Evolutionary conservation across 1,139 yeast species (phyloP), one percentile per base, ranked within the genome.

Genomic region (Spathaspora sp.): DNA sequence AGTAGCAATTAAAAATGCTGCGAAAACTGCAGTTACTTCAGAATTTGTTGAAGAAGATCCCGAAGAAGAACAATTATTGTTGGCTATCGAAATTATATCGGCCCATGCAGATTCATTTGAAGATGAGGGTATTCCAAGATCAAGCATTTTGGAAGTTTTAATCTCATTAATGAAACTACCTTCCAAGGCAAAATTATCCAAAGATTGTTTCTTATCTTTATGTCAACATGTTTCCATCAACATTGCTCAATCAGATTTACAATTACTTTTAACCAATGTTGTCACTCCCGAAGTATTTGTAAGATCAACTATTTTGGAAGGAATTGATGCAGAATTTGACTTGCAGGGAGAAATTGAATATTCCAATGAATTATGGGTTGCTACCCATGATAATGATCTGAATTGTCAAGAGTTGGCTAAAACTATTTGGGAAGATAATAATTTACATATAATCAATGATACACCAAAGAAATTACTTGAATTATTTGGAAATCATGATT

Each of bases 341-440:
- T 67, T 93, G 45, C 68, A 75, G n/a, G 75, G 81, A 0, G 74
- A 70, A 39, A 56, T 80, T 59, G 67, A 70, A 7, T 80, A 78
- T 57, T 74, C 85, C 24, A 80, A 76, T 47, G 95, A 91, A 61
- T 67, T 93, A 27, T 91, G 88, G 82, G 84, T 95, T 48, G 78
- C 88, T 16, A 77, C 80, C 48, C 90, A 86, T 60, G 97, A 90
- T 60, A 83, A 81, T 42, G 90, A 86, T 47, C 76, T 73, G 13
- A 68, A 74, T 20, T 82, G 83, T 49, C 76, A 83, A 13, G 85
- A 81, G 39, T 59, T 86, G 27, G 97, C 98, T 0, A 67, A 69
- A 24, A 85, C 93, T 2, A 86, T 95, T 48, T 95, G 97, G 97
- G 77, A 79, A 27, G 97, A 90, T 55, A 89, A 83, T 59, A 74